Evolutionary conservation across 2,329 filamentous ascomycete species (phyloP).

Genomic region (Westerdykella sp.): DNA sequence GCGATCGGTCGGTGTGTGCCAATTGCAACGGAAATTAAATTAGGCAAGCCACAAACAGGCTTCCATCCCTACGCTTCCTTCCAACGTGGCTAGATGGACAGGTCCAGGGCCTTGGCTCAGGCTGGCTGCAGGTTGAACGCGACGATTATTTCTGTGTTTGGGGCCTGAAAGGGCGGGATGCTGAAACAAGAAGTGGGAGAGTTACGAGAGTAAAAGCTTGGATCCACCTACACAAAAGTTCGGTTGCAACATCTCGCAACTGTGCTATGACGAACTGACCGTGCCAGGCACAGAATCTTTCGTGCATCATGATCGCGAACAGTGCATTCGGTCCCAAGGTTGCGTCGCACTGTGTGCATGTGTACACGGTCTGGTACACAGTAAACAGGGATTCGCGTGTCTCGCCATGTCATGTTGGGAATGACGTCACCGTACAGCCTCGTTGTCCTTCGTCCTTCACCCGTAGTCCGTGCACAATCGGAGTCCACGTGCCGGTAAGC

Average conservation of each 20-base stretch:
- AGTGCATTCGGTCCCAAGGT: too few species aligned
- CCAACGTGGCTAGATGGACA: not conserved
- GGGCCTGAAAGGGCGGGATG: slow-evolving; percentile 5
- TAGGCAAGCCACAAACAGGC: slow-evolving; percentile 27
- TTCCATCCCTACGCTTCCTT: slow-evolving; percentile 13
- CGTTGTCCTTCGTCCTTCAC: too few species aligned
- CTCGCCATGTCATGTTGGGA: too few species aligned
- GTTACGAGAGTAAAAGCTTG: not conserved
- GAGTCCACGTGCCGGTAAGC: too few species aligned
- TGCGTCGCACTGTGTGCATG: too few species aligned
- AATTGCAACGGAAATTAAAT: too few species aligned
- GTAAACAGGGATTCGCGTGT: too few species aligned
- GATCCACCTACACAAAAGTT: not conserved
- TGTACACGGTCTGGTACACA: too few species aligned
- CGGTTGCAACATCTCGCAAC: not conserved
- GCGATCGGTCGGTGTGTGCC: too few species aligned
- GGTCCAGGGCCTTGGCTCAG: slow-evolving; percentile 1
- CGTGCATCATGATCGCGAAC: too few species aligned
- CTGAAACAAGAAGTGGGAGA: not conserved
- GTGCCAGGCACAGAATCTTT: too few species aligned
- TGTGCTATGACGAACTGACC: not conserved
- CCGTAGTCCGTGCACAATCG: not conserved
- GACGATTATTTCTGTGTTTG: slow-evolving; percentile 7
- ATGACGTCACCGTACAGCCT: too few species aligned
- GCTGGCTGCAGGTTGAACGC: not conserved